Evolutionary conservation across 345 rosid species (phyloP).

Genomic region (Erucastrum elatum): DNA sequence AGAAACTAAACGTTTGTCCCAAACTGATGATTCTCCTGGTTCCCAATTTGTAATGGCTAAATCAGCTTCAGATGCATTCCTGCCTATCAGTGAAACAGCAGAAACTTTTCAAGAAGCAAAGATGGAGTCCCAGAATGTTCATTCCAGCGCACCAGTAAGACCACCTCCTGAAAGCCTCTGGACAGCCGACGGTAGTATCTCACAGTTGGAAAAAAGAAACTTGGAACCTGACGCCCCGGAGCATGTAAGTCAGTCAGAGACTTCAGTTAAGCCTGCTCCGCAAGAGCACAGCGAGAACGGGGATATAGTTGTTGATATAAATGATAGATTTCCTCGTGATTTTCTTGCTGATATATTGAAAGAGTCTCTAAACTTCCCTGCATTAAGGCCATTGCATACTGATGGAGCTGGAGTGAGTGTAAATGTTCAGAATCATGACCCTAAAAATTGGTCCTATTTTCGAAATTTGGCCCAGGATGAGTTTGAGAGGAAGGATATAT

Average conservation of each 20-base stretch:
- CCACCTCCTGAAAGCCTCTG: slow-evolving; percentile 43
- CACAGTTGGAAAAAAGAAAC: slow-evolving; percentile 44
- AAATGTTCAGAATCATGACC: slow-evolving; percentile 78
- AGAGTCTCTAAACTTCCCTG: slow-evolving; percentile 48
- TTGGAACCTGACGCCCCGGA: slow-evolving; percentile 34
- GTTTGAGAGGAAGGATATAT: slow-evolving; percentile 66
- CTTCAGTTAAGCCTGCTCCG: slow-evolving; percentile 37
- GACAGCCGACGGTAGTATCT: slow-evolving; percentile 50
- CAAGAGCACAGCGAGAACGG: slow-evolving; percentile 56
- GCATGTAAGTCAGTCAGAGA: slow-evolving; percentile 34
- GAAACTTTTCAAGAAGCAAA: slow-evolving; percentile 52
- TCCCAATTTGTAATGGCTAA: slow-evolving; percentile 71
- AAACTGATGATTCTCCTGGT: slow-evolving; percentile 87
- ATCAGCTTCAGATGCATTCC: slow-evolving; percentile 52
- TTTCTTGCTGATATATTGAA: slow-evolving; percentile 74
- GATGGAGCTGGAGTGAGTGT: slow-evolving; percentile 79
- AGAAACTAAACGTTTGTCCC: slow-evolving; percentile 76
- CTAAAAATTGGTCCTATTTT: slow-evolving; percentile 91
- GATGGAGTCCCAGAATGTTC: slow-evolving; percentile 52
- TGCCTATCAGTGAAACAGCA: slow-evolving; percentile 54
- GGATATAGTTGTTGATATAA: slow-evolving; percentile 85
- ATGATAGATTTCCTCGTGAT: slow-evolving; percentile 87
- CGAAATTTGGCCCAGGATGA: slow-evolving; percentile 81
- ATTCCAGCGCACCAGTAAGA: slow-evolving; percentile 47
- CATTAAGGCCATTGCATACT: slow-evolving; percentile 49